These are phyloP conservation scores for Pichia sp. DNA, from an alignment of 1,139 yeast species.

Conservation along the genomic window DNA sequence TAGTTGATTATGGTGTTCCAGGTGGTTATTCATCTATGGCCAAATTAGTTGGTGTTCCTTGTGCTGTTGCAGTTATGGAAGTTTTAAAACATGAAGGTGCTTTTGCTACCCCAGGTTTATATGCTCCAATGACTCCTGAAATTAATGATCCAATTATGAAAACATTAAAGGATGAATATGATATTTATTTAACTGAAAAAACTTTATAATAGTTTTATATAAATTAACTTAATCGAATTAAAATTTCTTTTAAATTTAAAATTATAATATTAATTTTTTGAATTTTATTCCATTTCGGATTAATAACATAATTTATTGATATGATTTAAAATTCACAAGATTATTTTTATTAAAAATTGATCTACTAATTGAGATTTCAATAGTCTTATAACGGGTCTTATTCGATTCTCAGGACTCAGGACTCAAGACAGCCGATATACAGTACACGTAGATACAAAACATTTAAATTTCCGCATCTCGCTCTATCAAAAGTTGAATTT, in stretches of 20 bases:
- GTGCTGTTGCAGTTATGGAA: slow-evolving; percentile 90
- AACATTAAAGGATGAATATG: slow-evolving; percentile 83
- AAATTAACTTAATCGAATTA: not conserved
- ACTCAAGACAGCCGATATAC: no score
- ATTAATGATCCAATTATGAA: slow-evolving; percentile 87
- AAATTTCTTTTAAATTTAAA: not conserved
- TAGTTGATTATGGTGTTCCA: slow-evolving; percentile 90
- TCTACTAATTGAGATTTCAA: no score
- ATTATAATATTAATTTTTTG: no score
- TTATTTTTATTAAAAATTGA: no score
- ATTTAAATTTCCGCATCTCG: no score
- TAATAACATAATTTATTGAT: no score
- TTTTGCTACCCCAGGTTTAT: slow-evolving; percentile 72
- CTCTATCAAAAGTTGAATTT: no score
- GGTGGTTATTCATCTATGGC: slow-evolving; percentile 98
- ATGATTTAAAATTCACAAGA: no score
- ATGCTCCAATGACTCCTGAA: slow-evolving; percentile 90
- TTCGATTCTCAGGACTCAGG: no score
- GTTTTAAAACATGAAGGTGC: slow-evolving; percentile 65
- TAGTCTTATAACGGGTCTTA: no score
- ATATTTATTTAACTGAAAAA: slow-evolving; percentile 84
- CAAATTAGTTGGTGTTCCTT: slow-evolving; percentile 95
- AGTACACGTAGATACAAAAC: no score
- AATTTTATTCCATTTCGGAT: no score
- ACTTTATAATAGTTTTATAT: slow-evolving; percentile 36